Base-by-base conservation (phyloP, 805 yeast genomes). In the Metschnikowia shivogae region DNA sequence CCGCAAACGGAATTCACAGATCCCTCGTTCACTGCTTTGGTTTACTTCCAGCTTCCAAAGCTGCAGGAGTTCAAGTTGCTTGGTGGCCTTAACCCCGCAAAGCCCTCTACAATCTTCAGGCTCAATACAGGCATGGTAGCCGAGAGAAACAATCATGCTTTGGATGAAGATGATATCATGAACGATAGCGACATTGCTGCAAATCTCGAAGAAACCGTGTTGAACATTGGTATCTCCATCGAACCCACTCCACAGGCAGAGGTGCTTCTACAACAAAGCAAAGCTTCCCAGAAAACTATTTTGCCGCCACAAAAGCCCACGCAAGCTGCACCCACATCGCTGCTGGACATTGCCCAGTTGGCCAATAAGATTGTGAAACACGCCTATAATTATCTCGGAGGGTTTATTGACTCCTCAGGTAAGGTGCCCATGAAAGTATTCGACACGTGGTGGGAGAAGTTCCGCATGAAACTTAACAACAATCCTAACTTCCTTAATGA, bases 371-470 rank as follows among this genome's bases (percentile, higher is more conserved):
- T 93, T 46, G 95, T 93, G 17, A 82, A 82, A 32, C 89, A 93
- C 63, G 97, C 97, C 1, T 93, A 92, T 66, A 90, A 93, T 60
- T 93, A 78, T 61, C 65, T 92, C 39, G 81, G 95, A 1, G 87
- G 97, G n/a, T 92, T 90, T 61, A 77, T 89, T 6, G 96, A 89
- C 58, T 62, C 69, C 5, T 72, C 77, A 19, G 95, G 96, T 2
- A 87, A 81, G 54, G 97, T 92, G 3, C 85, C 90, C 3, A 86
- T 92, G 59, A 86, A 84, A 58, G 85, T 81, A 35, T 92, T 92
- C 57, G 95, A 92, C 60, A 84, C 78, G 34, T 92, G 99, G 99
- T 88, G 99, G 99, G 82, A 77, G 52, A 90, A 89, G 64, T 92
- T 93, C 67, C 86, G 79, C 62, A 65, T 77, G 6, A 83, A 85